Evolutionary conservation across 1,284 basidiomycete genomes (phyloP).

Genomic region (Ustilago nuda): DNA sequence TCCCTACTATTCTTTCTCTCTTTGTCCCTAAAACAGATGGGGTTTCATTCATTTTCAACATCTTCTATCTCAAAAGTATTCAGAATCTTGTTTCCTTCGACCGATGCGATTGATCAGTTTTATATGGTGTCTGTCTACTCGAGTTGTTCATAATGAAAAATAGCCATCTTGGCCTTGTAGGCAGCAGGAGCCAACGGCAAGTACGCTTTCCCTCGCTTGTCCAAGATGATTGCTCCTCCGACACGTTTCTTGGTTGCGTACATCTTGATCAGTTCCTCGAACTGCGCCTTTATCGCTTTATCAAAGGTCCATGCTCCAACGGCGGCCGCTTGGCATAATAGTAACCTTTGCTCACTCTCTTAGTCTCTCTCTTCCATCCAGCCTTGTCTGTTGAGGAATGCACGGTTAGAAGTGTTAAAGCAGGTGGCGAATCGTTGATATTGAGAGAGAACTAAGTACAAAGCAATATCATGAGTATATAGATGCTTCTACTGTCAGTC

Average conservation of each 20-base stretch:
- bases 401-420: too few relatives aligned
- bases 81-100: too few relatives aligned
- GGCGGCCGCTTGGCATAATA: constrained; percentile 44
- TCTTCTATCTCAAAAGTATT: too few relatives aligned
- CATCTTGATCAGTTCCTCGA: constrained; percentile 74
- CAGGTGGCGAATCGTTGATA: too few relatives aligned
- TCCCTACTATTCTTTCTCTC: not conserved
- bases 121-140: constrained; percentile 27
- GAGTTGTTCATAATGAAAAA: constrained; percentile 77
- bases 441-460: too few relatives aligned
- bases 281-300: constrained; percentile 75
- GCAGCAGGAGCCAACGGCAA: constrained; percentile 76
- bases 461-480: too few relatives aligned
- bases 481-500: too few relatives aligned
- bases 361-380: constrained; percentile 67
- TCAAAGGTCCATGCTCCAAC: constrained; percentile 66
- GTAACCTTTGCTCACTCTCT: constrained; percentile 28
- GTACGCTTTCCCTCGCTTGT: constrained; percentile 74
- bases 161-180: constrained; percentile 78
- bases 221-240: constrained; percentile 77
- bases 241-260: constrained; percentile 76
- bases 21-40: not conserved
- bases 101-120: too few relatives aligned
- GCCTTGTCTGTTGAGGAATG: constrained; percentile 74
- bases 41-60: not conserved